Evolutionary conservation across 1,139 yeast species (phyloP).

Genomic region (Candida gigantensis): DNA sequence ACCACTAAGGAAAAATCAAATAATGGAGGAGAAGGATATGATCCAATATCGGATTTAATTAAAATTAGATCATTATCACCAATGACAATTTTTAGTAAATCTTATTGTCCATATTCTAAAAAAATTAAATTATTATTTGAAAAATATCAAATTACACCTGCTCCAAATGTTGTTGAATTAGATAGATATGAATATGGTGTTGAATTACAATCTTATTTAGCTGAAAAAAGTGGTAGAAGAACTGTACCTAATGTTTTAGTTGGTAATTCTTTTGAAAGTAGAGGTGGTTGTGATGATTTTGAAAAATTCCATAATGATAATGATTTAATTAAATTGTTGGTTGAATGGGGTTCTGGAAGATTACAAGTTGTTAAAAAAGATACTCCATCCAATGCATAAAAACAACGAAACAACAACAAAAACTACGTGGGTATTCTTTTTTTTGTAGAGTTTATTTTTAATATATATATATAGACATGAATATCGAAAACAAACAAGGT

Average conservation of each 20-base stretch:
- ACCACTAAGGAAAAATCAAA: slow-evolving; percentile 6
- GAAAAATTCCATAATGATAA: slow-evolving; percentile 58
- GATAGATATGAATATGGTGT: slow-evolving; percentile 74
- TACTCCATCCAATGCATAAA: slow-evolving; percentile 53
- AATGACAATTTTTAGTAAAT: slow-evolving; percentile 69
- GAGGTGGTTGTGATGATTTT: slow-evolving; percentile 85
- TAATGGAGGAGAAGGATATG: slow-evolving; percentile 36
- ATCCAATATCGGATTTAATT: slow-evolving; percentile 61
- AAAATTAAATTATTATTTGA: slow-evolving; percentile 64
- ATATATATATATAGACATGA: background rate
- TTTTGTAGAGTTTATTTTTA: too few species aligned
- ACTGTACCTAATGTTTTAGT: slow-evolving; percentile 76
- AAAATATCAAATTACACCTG: slow-evolving; percentile 71
- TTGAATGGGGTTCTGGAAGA: slow-evolving; percentile 63
- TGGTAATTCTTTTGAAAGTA: slow-evolving; percentile 52
- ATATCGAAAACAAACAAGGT: background rate
- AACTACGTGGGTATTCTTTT: too few species aligned
- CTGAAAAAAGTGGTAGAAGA: slow-evolving; percentile 55
- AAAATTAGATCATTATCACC: slow-evolving; percentile 66
- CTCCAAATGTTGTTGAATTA: slow-evolving; percentile 73
- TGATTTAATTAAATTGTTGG: slow-evolving; percentile 48
- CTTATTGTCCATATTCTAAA: slow-evolving; percentile 75
- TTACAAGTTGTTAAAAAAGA: slow-evolving; percentile 55
- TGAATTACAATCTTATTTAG: slow-evolving; percentile 61
- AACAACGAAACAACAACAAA: too few species aligned